Conservation (phyloP, 2,329 filamentous ascomycete genomes). For the Ustulina deusta region DNA sequence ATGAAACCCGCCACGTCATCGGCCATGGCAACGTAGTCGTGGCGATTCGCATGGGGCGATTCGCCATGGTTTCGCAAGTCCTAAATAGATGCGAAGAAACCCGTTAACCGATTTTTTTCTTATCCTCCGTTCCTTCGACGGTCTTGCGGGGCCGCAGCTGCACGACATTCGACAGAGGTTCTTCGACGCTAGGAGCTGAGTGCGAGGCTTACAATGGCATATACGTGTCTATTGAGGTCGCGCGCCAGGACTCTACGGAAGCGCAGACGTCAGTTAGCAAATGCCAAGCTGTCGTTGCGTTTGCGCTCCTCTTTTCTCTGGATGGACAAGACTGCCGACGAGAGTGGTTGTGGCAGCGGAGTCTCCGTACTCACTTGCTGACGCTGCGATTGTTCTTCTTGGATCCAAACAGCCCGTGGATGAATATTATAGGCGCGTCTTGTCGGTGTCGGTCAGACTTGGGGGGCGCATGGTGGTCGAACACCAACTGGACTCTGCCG, state of each 20-base stretch:
- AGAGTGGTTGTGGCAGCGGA: not conserved
- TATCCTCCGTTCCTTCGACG: not conserved
- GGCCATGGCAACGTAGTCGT: constrained; percentile 87
- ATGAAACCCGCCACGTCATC: constrained; percentile 87
- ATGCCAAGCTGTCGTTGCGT: not conserved
- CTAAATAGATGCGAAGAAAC: constrained; percentile 57
- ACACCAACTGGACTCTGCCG: constrained; percentile 61
- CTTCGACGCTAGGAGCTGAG: not conserved
- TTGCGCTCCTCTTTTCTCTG: not conserved
- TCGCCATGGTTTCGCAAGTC: constrained; percentile 95
- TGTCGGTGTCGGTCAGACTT: constrained; percentile 57
- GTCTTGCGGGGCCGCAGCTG: not conserved
- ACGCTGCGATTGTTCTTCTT: constrained; percentile 96
- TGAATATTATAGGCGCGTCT: constrained; percentile 78
- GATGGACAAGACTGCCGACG: not conserved
- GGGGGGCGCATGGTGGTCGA: constrained; percentile 73
- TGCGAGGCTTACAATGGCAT: constrained; percentile 74
- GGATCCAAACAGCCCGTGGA: constrained; percentile 94
- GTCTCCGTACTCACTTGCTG: constrained; percentile 79
- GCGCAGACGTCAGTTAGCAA: constrained; percentile 12
- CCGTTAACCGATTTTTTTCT: constrained; percentile 25
- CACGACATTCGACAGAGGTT: not conserved
- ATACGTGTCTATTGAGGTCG: constrained; percentile 83
- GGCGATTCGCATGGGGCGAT: constrained; percentile 79
- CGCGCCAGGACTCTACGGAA: constrained; percentile 77